phyloP scores from a whole-genome alignment of 2,329 filamentous ascomycete genomes.

The Xylaria sp. region DNA sequence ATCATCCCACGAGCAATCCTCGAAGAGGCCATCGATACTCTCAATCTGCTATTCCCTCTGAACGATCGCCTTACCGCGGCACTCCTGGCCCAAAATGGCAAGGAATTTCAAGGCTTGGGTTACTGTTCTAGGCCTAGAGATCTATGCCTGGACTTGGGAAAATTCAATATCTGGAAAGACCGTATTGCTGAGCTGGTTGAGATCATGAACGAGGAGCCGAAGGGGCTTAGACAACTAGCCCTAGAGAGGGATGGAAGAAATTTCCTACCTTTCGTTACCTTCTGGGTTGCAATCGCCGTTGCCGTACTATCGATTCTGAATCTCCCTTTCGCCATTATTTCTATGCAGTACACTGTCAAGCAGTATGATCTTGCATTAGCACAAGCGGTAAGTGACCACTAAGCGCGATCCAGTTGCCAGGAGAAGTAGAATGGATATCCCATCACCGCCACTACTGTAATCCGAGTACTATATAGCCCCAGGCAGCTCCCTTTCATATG shows the following conservation, averaged over 20 bases:
- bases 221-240: slow-evolving; percentile 27
- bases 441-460: not conserved
- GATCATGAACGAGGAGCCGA: slow-evolving; percentile 36
- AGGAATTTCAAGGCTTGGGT: slow-evolving; percentile 34
- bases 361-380: slow-evolving; percentile 32
- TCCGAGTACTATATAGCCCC: not conserved
- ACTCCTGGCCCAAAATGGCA: slow-evolving; percentile 33
- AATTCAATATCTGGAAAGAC: slow-evolving; percentile 31
- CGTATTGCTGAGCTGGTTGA: slow-evolving; percentile 29
- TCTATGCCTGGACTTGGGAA: slow-evolving; percentile 25
- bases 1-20: slow-evolving; percentile 33
- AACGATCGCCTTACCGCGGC: slow-evolving; percentile 31
- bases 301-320: slow-evolving; percentile 27
- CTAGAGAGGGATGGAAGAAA: slow-evolving; percentile 32
- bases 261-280: slow-evolving; percentile 31
- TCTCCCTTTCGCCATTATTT: slow-evolving; percentile 28
- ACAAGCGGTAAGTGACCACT: slow-evolving; percentile 23
- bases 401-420: not conserved
- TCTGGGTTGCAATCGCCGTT: slow-evolving; percentile 31
- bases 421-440: not conserved
- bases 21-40: slow-evolving; percentile 42
- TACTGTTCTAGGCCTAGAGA: slow-evolving; percentile 33
- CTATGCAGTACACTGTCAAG: slow-evolving; percentile 29
- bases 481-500: not conserved
- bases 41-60: slow-evolving; percentile 42